Evolutionary conservation across 176 grass and related monocot species (phyloP).

Genomic region (Avena eriantha): DNA sequence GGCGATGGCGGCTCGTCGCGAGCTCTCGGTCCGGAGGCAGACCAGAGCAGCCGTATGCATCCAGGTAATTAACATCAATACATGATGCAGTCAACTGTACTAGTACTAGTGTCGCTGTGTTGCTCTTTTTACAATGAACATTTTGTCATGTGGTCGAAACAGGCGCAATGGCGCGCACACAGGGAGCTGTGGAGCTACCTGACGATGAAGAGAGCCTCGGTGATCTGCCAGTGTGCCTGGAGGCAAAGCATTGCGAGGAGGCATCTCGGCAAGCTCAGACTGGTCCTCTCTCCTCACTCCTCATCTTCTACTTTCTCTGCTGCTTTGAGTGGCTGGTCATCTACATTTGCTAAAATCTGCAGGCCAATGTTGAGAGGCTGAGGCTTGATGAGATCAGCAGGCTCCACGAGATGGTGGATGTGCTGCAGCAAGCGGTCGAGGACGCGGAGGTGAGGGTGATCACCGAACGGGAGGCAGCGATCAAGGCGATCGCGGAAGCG

Average conservation of each 20-base stretch:
- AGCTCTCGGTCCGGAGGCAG: conserved; percentile 45
- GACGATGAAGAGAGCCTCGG: conserved; percentile 50
- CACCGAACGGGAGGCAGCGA: conserved; percentile 46
- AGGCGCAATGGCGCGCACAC: conserved; percentile 64
- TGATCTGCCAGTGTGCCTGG: conserved; percentile 58
- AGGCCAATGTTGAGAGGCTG: conserved; percentile 46
- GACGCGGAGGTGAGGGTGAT: conserved; percentile 48
- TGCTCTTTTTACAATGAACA: neutral
- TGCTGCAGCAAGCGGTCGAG: conserved; percentile 58
- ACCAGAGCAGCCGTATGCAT: conserved; percentile 55
- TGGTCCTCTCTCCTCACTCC: conserved; percentile 33
- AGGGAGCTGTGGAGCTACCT: conserved; percentile 29
- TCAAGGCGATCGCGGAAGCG: conserved; percentile 49
- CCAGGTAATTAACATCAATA: conserved; percentile 45
- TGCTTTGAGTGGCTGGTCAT: neutral
- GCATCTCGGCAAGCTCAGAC: conserved; percentile 58
- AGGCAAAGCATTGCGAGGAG: conserved; percentile 52
- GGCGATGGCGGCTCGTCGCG: conserved; percentile 47
- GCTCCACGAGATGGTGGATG: conserved; percentile 59
- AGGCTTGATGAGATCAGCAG: conserved; percentile 51
- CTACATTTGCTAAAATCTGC: conserved; percentile 20
- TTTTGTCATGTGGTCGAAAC: neutral
- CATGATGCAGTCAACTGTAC: neutral
- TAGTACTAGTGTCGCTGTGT: neutral
- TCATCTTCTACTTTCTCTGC: conserved; percentile 6